Conservation (phyloP, 2,329 filamentous ascomycete genomes). For the Xylaria sp. region DNA sequence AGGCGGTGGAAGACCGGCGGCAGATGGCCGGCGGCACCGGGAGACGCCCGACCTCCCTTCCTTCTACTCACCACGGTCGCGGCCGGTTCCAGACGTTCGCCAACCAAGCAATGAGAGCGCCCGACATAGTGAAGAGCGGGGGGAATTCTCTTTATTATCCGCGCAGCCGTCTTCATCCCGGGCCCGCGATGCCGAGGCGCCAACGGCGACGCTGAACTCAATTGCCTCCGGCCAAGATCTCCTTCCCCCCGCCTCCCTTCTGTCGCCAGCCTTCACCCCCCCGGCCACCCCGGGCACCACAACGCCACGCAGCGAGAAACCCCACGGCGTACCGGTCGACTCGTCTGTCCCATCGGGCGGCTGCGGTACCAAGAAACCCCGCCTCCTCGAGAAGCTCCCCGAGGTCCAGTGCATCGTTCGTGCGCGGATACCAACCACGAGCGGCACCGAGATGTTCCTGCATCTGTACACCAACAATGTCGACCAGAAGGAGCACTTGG, state of each 20-base stretch:
- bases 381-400: slow-evolving; percentile 76
- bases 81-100: slow-evolving; percentile 29
- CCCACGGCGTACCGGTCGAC: slow-evolving; percentile 64
- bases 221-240: slow-evolving; percentile 20
- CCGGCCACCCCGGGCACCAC: slow-evolving; percentile 66
- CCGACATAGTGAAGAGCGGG: slow-evolving; percentile 37
- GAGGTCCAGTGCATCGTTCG: slow-evolving; percentile 92
- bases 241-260: slow-evolving; percentile 68
- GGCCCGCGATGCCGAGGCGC: neutral
- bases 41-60: slow-evolving; percentile 49
- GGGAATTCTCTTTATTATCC: slow-evolving; percentile 46
- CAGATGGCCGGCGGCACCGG: slow-evolving; percentile 23
- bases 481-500: slow-evolving; percentile 94
- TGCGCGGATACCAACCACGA: slow-evolving; percentile 90
- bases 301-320: slow-evolving; percentile 53
- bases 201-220: slow-evolving; percentile 3
- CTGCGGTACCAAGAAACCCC: slow-evolving; percentile 69
- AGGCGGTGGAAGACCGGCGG: neutral
- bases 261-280: slow-evolving; percentile 86
- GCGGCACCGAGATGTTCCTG: slow-evolving; percentile 93
- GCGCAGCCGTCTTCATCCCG: slow-evolving; percentile 30
- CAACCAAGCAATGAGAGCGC: slow-evolving; percentile 17
- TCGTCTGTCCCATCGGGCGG: slow-evolving; percentile 62
- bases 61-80: slow-evolving; percentile 53
- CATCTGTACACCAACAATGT: slow-evolving; percentile 93